A percentile compares a stretch with the other conserved stretches of the same genome.
phyloP scores from a whole-genome alignment of 202 grass and related monocot genomes.

The Carex arenaria region DNA sequence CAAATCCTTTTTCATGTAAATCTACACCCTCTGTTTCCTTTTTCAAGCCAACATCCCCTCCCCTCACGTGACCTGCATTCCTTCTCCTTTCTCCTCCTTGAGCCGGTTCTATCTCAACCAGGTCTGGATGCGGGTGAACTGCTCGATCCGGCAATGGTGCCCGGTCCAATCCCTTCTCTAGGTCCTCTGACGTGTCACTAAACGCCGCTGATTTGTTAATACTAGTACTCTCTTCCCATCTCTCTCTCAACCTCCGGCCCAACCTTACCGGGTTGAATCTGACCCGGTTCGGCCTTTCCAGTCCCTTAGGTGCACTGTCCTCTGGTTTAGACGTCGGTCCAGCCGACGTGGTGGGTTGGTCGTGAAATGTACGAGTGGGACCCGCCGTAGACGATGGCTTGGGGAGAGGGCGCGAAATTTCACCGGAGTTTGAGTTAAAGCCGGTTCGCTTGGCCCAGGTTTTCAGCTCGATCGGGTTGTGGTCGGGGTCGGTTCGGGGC shows the following conservation, averaged over 20 bases:
- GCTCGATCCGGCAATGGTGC: background rate
- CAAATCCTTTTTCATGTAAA: constrained; percentile 26
- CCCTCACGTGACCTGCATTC: constrained; percentile 23
- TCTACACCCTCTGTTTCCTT: constrained; percentile 40
- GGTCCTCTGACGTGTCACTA: constrained; percentile 33
- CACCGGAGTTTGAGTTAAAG: constrained; percentile 60
- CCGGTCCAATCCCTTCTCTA: constrained; percentile 11
- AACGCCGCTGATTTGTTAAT: constrained; percentile 36
- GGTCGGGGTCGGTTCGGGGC: constrained; percentile 60
- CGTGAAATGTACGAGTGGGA: background rate
- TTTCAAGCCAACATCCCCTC: constrained; percentile 24
- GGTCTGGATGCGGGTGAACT: background rate
- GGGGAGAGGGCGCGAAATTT: constrained; percentile 26
- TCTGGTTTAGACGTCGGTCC: background rate
- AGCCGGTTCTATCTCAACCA: constrained; percentile 16
- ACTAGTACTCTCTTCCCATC: constrained; percentile 22
- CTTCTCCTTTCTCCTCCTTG: constrained; percentile 3
- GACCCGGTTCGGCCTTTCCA: constrained; percentile 6
- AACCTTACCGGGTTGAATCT: constrained; percentile 5
- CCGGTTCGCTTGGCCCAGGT: constrained; percentile 90
- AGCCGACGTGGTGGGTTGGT: constrained; percentile 20
- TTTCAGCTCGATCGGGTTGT: constrained; percentile 65
- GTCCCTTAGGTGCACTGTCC: background rate
- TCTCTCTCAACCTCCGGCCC: constrained; percentile 20
- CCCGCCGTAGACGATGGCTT: background rate